Base-by-base conservation (phyloP, 768 basidiomycete species). In the Chlorophyllum brunneum region DNA sequence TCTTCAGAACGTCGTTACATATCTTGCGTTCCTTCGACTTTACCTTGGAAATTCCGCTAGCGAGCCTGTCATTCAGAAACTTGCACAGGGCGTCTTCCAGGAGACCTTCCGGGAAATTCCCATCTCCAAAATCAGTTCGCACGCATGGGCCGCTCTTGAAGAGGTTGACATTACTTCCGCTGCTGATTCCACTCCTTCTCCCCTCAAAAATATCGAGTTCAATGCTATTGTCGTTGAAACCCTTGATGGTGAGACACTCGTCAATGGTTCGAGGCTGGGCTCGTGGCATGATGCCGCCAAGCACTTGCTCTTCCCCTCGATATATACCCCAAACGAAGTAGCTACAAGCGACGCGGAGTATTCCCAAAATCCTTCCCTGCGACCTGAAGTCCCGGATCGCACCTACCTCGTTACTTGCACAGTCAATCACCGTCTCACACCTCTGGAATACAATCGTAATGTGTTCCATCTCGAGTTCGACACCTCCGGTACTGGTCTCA, bases 381-480 rank as follows among this genome's bases (percentile, higher is more conserved):
- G 88, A 36, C 97, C 97, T 10, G 93, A 97, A 60, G 65, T 88
- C 20, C 72, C 86, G 2, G 95, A 98, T 54, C 85, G 86, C 62
- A 98, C 94, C 20, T 98, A 80, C 80, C 82, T 98, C 49, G 85
- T 98, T 51, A 95, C 91, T 7, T 95, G 93, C 67, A 82, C 85
- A 5, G 94, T 97, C 67, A 98, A 98, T 72, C 84, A 86, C 38
- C 90, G 97, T 27, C 81, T 99, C 42, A 98, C 97, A 1, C 97
- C 97, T 27, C 68, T 82, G 59, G 93, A 95, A 56, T 99, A 99
- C 70, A 89, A 98, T 68, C 91, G 97, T 59, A 98, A 99, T 69
- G 94, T 99, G 27, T 98, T 98, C 78, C 97, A 99, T 71, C 79
- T 99, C 59, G 97, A 98, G 73, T 95, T 99, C 65, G 84, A 94